Conservation (phyloP, 768 basidiomycete genomes). For the Trametes coccinea region DNA sequence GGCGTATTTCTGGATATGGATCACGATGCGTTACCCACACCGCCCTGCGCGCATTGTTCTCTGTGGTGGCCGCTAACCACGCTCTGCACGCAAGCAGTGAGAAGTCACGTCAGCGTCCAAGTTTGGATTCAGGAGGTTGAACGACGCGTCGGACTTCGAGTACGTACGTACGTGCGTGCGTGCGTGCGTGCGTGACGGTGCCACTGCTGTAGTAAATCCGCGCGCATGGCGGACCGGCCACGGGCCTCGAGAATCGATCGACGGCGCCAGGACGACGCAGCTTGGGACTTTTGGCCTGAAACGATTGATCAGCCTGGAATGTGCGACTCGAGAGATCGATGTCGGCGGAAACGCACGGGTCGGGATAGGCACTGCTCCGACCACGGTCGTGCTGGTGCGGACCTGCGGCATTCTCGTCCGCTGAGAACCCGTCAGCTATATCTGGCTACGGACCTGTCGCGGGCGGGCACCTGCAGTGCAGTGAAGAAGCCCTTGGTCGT, state of each 20-base stretch:
- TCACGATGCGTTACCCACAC: slow-evolving; percentile 10
- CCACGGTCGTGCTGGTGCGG: too few species aligned
- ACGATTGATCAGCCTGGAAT: neutral
- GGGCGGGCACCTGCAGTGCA: too few species aligned
- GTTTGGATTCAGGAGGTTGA: neutral
- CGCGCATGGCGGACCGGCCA: too few species aligned
- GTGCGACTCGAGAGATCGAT: neutral
- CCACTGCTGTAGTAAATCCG: too few species aligned
- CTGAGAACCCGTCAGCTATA: too few species aligned
- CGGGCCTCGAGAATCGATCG: neutral
- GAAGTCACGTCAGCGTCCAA: neutral
- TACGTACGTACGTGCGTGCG: neutral
- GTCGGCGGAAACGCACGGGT: neutral
- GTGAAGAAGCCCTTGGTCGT: too few species aligned
- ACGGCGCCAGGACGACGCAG: neutral
- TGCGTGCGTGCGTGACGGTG: neutral
- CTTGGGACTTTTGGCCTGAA: neutral
- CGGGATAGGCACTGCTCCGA: too few species aligned
- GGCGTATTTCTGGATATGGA: slow-evolving; percentile 9
- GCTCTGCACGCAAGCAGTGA: neutral
- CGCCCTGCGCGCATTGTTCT: neutral
- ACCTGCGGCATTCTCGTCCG: too few species aligned
- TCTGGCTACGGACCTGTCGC: too few species aligned
- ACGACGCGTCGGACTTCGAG: neutral
- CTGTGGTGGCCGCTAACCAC: neutral